A percentile compares a stretch with the other conserved stretches of the same genome.
Evolutionary conservation across 192 early-diverging fungal species (phyloP).

Genomic region (Radiomyces spectabilis): DNA sequence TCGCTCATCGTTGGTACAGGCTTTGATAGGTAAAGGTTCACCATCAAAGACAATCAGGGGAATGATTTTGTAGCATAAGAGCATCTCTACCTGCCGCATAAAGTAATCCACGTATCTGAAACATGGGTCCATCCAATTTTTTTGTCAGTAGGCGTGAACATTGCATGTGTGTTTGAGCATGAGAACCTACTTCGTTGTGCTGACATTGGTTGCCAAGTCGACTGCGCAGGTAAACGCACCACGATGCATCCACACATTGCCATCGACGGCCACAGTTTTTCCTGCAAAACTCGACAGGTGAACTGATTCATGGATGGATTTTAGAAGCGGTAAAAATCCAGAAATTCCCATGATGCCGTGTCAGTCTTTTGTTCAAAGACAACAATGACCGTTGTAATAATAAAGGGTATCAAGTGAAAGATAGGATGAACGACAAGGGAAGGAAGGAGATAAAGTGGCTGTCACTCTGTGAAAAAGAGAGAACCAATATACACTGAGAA

Average conservation of each 20-base stretch:
- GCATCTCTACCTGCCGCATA: constrained; percentile 66
- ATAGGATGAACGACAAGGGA: too few species aligned
- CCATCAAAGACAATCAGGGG: constrained; percentile 97
- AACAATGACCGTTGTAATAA: too few species aligned
- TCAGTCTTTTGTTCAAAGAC: too few species aligned
- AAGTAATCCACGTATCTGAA: constrained; percentile 79
- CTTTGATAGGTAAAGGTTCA: constrained; percentile 79
- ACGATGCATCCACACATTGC: constrained; percentile 93
- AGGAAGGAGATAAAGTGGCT: too few species aligned
- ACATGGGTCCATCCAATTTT: constrained; percentile 14
- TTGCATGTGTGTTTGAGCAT: too few species aligned
- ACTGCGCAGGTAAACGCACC: constrained; percentile 80
- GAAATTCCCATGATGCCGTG: constrained; percentile 91
- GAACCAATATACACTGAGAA: too few species aligned
- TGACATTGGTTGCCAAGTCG: constrained; percentile 69
- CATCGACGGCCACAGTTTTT: constrained; percentile 77
- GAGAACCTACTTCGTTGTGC: too few species aligned
- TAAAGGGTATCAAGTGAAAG: too few species aligned
- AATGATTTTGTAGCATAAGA: constrained; percentile 60
- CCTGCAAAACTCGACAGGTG: constrained; percentile 69
- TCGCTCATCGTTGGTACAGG: constrained; percentile 62
- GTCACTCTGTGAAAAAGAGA: too few species aligned
- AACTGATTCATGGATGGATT: constrained; percentile 58
- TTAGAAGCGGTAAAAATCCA: constrained; percentile 77
- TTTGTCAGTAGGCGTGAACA: constrained; percentile 63